Base-by-base conservation (phyloP, 2,329 filamentous ascomycete species). In the Neobulgaria alba region DNA sequence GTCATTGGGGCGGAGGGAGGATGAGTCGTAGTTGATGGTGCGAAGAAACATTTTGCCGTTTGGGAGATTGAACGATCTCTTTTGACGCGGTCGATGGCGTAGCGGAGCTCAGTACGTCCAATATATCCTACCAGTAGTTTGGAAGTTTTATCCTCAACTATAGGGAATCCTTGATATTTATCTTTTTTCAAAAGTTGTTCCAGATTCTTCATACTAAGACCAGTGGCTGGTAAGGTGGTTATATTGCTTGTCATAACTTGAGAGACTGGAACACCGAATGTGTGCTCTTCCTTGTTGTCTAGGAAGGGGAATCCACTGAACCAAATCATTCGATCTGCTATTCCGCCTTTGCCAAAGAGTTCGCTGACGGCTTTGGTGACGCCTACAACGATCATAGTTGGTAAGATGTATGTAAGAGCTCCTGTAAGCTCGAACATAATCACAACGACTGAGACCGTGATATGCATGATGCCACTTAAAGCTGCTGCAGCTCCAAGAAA, bases 361-460 rank as follows among this genome's bases (percentile, higher is more conserved):
- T 94, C 87, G 47, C 85, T 81, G 34, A 98, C 85, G 10, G 85
- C 85, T 67, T 98, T 98, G 29, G 90, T 96, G 21, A 95, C 84
- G 36, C 92, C 92, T 2, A 96, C 92, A 1, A 96, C 92, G 53
- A 98, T 95, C 92, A 98, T 98, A 10, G 90, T 96, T 0, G 92
- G 92, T 19, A 98, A 68, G 50, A 98, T 96, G 58, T 98, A 98
- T 2, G 89, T 95, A 45, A 96, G 67, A 5, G 92, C 92, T n/a
- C 92, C 92, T 0, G 92, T 98, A 36, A 98, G 73, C 63, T 98
- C 92, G 57, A 96, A 96, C 92, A 98, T 96, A 62, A 98, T 98
- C 56, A 98, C 92, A 2, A 95, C 90, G 8, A 98, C 88, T 0
- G 89, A 93, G 12, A 98, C 80, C 0, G 90, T 95, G 48, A 98